These are phyloP conservation scores for Pythium chondricola DNA, from an alignment of 352 stramenopile genomes.

Conservation along the genomic window DNA sequence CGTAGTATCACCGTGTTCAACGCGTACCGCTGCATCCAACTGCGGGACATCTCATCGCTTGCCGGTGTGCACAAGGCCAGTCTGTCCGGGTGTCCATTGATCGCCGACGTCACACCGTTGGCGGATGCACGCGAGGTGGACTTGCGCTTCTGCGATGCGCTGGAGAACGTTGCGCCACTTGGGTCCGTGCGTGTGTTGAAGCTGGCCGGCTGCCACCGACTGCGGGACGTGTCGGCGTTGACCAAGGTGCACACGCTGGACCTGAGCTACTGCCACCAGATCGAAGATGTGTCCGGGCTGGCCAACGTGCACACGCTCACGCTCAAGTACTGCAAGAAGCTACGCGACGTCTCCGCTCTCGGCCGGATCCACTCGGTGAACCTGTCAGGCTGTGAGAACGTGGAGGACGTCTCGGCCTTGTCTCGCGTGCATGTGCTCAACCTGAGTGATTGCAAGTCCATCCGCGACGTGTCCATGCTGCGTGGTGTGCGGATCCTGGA, in stretches of 20 bases:
- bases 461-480: slow-evolving; percentile 52
- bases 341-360: slow-evolving; percentile 44
- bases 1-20: slow-evolving; percentile 24
- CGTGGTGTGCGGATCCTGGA: slow-evolving; percentile 47
- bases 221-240: slow-evolving; percentile 43
- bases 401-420: slow-evolving; percentile 42
- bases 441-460: slow-evolving; percentile 44
- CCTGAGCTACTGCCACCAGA: slow-evolving; percentile 52
- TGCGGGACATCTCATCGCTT: slow-evolving; percentile 39
- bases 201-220: slow-evolving; percentile 41
- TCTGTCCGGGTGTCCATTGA: slow-evolving; percentile 44
- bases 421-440: slow-evolving; percentile 49
- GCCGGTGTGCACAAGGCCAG: slow-evolving; percentile 28
- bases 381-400: slow-evolving; percentile 41
- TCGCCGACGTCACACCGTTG: slow-evolving; percentile 40
- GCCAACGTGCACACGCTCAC: slow-evolving; percentile 45
- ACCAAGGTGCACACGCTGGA: slow-evolving; percentile 45
- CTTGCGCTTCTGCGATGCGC: slow-evolving; percentile 58
- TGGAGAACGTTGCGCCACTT: slow-evolving; percentile 41
- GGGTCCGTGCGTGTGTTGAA: slow-evolving; percentile 37
- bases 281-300: slow-evolving; percentile 45
- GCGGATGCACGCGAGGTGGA: slow-evolving; percentile 34
- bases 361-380: slow-evolving; percentile 43
- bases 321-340: slow-evolving; percentile 45
- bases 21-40: slow-evolving; percentile 49